These are phyloP conservation scores for Aspergillus conjunctus DNA, from an alignment of 495 filamentous ascomycete genomes.

Conservation along the genomic window DNA sequence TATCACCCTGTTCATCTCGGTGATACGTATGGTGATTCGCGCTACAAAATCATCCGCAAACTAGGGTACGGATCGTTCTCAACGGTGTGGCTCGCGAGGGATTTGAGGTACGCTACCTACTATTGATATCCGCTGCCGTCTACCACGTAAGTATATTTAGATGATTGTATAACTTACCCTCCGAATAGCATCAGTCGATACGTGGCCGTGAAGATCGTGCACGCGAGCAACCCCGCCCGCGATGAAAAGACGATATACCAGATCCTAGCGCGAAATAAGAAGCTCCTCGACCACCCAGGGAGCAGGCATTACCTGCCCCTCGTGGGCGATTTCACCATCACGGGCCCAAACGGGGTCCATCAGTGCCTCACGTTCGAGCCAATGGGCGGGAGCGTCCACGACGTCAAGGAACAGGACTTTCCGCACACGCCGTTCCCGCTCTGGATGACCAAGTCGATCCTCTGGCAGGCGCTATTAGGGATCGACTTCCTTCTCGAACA, in stretches of 20 bases:
- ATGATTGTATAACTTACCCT: neutral
- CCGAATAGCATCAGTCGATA: constrained; percentile 7
- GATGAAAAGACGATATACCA: constrained; percentile 2
- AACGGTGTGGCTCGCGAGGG: constrained; percentile 14
- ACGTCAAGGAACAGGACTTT: constrained; percentile 8
- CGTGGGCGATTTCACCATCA: neutral
- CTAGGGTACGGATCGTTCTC: constrained; percentile 13
- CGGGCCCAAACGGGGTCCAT: constrained; percentile 1
- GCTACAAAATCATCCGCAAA: constrained; percentile 11
- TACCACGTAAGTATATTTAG: too few species aligned
- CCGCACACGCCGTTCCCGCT: constrained; percentile 4
- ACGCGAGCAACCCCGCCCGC: neutral
- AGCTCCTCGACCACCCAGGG: neutral
- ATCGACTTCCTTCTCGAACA: constrained; percentile 41
- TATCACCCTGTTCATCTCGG: constrained; percentile 4
- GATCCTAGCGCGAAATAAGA: neutral
- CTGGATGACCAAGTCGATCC: constrained; percentile 39
- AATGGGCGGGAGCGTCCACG: constrained; percentile 6
- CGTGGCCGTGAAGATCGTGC: constrained; percentile 8
- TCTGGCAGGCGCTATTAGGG: constrained; percentile 38
- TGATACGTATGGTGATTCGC: neutral
- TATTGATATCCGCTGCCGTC: neutral
- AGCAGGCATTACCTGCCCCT: constrained; percentile 4
- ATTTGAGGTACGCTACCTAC: constrained; percentile 1
- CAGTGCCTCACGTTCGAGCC: constrained; percentile 5